Conservation (phyloP, 176 grass and related monocot species). For the Microstegium vimineum region DNA sequence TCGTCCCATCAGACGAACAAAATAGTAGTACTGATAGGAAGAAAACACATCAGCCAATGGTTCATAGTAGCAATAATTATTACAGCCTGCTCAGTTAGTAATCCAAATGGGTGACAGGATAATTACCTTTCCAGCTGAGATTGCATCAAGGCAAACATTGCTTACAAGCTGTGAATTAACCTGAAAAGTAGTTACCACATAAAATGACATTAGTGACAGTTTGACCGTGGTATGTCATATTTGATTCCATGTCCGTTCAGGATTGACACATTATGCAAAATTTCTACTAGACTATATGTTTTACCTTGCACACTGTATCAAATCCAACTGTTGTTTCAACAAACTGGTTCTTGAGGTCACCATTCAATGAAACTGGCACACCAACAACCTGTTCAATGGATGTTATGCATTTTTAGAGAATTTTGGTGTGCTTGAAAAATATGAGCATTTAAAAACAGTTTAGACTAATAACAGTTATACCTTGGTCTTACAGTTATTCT, state of each 20-base stretch:
- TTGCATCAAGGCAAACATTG: slow-evolving; percentile 69
- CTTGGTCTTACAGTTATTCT: slow-evolving; percentile 80
- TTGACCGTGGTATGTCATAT: neutral
- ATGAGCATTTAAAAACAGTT: neutral
- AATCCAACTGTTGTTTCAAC: slow-evolving; percentile 73
- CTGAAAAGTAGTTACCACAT: slow-evolving; percentile 30
- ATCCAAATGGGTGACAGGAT: neutral
- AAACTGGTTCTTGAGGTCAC: slow-evolving; percentile 80
- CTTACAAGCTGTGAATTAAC: slow-evolving; percentile 80
- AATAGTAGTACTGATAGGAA: slow-evolving; percentile 66
- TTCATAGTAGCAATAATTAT: neutral
- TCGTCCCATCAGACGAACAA: slow-evolving; percentile 70
- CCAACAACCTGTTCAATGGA: slow-evolving; percentile 48
- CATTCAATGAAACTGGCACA: slow-evolving; percentile 61
- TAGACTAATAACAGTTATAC: slow-evolving; percentile 18
- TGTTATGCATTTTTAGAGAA: neutral
- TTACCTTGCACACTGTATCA: slow-evolving; percentile 73
- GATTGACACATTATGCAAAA: neutral
- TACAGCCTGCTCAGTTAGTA: neutral
- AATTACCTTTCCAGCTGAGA: slow-evolving; percentile 73
- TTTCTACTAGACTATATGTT: neutral
- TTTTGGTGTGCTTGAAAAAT: neutral
- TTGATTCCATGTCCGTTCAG: neutral
- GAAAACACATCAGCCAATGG: neutral
- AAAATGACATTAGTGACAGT: neutral